Conservation (phyloP, 768 basidiomycete species). For the Phallus indusiatus region DNA sequence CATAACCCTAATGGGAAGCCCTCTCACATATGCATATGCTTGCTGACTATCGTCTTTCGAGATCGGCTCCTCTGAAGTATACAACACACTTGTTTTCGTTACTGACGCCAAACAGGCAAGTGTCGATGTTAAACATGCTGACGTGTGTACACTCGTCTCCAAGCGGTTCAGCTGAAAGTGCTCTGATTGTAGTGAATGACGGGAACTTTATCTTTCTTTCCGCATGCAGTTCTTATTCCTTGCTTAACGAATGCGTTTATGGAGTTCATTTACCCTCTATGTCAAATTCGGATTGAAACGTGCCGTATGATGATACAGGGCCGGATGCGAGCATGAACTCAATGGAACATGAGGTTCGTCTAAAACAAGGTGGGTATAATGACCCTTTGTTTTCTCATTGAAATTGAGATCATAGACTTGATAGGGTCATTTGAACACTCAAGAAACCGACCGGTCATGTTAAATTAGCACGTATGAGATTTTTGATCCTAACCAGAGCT, state of each 20-base stretch:
- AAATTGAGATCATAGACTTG: not conserved
- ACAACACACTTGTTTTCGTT: too few relatives aligned
- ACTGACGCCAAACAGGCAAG: too few relatives aligned
- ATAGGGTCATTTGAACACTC: not conserved
- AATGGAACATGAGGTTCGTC: not conserved
- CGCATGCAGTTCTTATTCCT: too few relatives aligned
- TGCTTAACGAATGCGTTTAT: not conserved
- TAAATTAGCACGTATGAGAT: not conserved
- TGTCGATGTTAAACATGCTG: too few relatives aligned
- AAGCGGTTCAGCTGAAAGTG: too few relatives aligned
- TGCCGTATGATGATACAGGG: slow-evolving; percentile 3
- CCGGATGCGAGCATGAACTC: slow-evolving; percentile 3
- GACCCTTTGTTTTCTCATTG: not conserved
- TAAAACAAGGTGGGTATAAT: not conserved
- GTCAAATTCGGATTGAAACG: not conserved
- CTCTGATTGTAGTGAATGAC: too few relatives aligned
- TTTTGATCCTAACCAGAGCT: not conserved
- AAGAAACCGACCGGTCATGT: not conserved
- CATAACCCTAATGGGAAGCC: too few relatives aligned
- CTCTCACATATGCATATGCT: too few relatives aligned
- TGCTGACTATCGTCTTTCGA: too few relatives aligned
- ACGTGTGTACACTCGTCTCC: too few relatives aligned
- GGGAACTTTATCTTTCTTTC: too few relatives aligned
- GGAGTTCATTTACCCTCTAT: not conserved
- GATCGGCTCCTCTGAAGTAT: too few relatives aligned